phyloP scores from a whole-genome alignment of 495 filamentous ascomycete genomes.

The Penicillium daleae region DNA sequence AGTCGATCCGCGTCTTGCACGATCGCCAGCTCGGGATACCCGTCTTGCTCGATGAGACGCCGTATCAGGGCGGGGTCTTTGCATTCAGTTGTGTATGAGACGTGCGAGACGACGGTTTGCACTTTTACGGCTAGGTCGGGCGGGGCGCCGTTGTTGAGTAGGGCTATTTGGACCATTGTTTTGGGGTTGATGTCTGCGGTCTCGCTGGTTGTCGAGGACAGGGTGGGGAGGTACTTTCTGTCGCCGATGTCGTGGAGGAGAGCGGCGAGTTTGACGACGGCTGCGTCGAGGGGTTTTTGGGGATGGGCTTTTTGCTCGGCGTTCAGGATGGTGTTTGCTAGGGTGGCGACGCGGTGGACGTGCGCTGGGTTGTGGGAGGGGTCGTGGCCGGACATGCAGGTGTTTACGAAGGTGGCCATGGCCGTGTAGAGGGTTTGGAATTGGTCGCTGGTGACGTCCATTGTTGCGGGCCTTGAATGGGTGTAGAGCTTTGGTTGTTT shows the following conservation, averaged over 20 bases:
- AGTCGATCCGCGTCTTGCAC: conserved; percentile 92
- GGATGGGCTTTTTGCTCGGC: conserved; percentile 42
- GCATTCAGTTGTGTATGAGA: conserved; percentile 77
- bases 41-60: conserved; percentile 49
- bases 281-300: conserved; percentile 46
- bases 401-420: conserved; percentile 61
- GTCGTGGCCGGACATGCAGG: conserved; percentile 82
- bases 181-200: conserved; percentile 38
- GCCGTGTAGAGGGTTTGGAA: conserved; percentile 45
- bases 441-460: conserved; percentile 19
- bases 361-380: conserved; percentile 85
- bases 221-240: conserved; percentile 66
- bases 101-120: conserved; percentile 69
- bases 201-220: conserved; percentile 2
- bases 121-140: conserved; percentile 62
- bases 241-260: conserved; percentile 89
- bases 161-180: conserved; percentile 58
- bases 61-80: conserved; percentile 58
- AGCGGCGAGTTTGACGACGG: conserved; percentile 70
- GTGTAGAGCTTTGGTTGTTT: no score
- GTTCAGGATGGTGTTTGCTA: conserved; percentile 65
- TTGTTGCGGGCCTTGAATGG: no score
- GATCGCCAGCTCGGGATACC: conserved; percentile 74
- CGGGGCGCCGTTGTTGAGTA: conserved; percentile 59
- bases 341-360: conserved; percentile 74